Base-by-base conservation (phyloP, 306 rosid species). In the Medicago arabica region DNA sequence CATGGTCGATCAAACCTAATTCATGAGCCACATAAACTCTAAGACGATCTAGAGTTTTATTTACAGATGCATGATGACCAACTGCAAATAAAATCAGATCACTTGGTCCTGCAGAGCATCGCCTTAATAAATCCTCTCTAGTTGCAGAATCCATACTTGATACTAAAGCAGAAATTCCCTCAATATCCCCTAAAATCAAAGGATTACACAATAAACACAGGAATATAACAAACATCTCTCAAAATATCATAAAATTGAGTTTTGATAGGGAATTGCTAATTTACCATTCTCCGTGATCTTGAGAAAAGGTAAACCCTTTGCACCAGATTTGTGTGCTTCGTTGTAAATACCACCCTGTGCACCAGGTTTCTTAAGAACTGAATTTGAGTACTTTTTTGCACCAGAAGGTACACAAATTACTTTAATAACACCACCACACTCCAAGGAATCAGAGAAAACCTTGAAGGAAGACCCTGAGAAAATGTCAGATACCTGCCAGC, bases 261-360 rank as follows among this genome's bases (percentile, higher is more conserved):
- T 69, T 43, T 54, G 15, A 39, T 64, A 71, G 78, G 10, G 71
- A 39, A 36, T 25, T 61, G 23, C 57, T 54, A 28, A 16, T 68
- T 78, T 85, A 95, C 98, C 98, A 67, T 80, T 90, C 83, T 92
- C 90, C 66, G 83, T 68, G 72, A 95, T 89, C 89, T 92, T 95
- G 81, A 95, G 87, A 82, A 90, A 95, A 81, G 96, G 96, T 72
- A 95, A 95, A 53, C 97, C 96, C 85, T 86, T 92, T 3, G 97
- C 97, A 75, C 98, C 98, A 74, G 97, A 88, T 90, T 85, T 89
- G 75, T 80, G 69, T 39, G 92, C 96, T 82, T 90, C 96, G 46
- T 68, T 84, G 75, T 86, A 95, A 75, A 95, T 76, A 75, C 89
- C 92, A 12, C 97, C 98, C n/a, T n/a, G n/a, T n/a, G n/a, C n/a